Conservation (phyloP, 2,329 filamentous ascomycete genomes). For the Paecilomyces niveus region DNA sequence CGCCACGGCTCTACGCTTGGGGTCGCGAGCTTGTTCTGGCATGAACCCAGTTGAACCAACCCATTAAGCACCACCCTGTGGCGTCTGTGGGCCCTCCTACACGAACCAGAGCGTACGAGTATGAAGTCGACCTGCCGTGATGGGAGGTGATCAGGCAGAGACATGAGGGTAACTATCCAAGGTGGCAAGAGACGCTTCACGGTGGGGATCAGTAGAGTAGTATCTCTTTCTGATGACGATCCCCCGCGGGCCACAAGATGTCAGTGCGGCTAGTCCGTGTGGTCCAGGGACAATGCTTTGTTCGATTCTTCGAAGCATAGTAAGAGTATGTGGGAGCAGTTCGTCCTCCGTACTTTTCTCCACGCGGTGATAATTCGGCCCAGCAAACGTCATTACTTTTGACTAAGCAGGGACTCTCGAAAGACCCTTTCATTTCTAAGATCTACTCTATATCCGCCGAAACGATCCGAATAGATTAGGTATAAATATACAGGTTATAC, state of each 20-base stretch:
- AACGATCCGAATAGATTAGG: neutral
- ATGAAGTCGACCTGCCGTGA: neutral
- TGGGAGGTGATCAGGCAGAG: neutral
- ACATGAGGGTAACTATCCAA: neutral
- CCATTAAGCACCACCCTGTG: neutral
- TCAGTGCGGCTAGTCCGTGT: neutral
- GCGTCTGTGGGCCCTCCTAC: neutral
- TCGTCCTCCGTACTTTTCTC: neutral
- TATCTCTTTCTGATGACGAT: neutral
- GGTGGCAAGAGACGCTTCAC: neutral
- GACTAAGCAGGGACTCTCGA: neutral
- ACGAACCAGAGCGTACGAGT: neutral
- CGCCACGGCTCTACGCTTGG: neutral
- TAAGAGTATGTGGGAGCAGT: neutral
- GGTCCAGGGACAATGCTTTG: constrained; percentile 4
- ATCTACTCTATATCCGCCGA: neutral
- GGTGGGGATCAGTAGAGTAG: neutral
- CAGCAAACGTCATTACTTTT: neutral
- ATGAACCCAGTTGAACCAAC: neutral
- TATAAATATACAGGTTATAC: neutral
- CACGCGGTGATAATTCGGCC: neutral
- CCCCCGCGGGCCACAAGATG: neutral
- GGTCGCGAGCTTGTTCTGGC: neutral
- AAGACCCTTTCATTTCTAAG: neutral
- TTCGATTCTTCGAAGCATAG: neutral